Conservation (phyloP, 345 rosid genomes). For the Citrus inodora region DNA sequence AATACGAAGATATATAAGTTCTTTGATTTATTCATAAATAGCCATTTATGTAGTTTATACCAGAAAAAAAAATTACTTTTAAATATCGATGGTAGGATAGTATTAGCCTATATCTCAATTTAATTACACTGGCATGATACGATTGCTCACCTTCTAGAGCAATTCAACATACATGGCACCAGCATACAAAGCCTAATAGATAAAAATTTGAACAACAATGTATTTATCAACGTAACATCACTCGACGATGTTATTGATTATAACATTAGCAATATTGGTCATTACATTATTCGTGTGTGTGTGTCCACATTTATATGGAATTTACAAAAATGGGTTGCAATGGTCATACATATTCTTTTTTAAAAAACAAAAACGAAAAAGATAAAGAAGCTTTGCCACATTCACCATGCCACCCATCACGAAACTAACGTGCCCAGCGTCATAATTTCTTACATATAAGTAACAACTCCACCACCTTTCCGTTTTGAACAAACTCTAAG, state of each 20-base stretch:
- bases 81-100: background rate
- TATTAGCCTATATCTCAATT: background rate
- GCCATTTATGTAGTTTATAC: background rate
- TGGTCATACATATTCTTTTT: background rate
- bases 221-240: no score
- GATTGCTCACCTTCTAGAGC: background rate
- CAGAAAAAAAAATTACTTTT: no score
- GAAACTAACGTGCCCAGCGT: slow-evolving; percentile 68
- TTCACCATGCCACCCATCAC: slow-evolving; percentile 71
- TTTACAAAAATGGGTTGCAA: background rate
- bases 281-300: no score
- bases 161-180: background rate
- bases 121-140: no score
- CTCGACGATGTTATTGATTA: no score
- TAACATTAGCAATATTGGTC: no score
- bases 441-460: slow-evolving; percentile 36
- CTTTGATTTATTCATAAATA: no score
- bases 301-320: background rate
- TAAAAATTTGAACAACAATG: no score
- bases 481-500: slow-evolving; percentile 8
- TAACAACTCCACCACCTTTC: slow-evolving; percentile 33
- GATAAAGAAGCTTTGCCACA: slow-evolving; percentile 42
- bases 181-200: no score
- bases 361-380: background rate
- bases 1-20: no score